phyloP scores from a whole-genome alignment of 805 yeast species.

The Metschnikowia kunwiensis region DNA sequence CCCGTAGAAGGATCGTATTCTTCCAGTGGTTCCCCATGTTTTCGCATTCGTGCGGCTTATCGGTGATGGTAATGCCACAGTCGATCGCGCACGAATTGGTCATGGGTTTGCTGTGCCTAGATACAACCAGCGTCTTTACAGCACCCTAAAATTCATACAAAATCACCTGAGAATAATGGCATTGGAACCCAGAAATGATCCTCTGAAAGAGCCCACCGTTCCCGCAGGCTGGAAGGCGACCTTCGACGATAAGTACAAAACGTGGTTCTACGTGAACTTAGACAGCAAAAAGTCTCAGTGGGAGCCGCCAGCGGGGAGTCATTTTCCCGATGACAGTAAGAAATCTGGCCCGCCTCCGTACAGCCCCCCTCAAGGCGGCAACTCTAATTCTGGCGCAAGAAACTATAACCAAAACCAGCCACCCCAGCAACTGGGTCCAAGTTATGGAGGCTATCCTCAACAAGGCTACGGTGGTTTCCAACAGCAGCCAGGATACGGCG shows the following conservation, averaged over 20 bases:
- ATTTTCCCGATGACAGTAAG: slow-evolving; percentile 24
- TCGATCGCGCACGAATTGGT: too few species aligned
- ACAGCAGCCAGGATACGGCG: slow-evolving; percentile 16
- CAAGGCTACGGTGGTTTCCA: slow-evolving; percentile 8
- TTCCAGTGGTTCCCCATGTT: too few species aligned
- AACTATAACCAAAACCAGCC: not conserved
- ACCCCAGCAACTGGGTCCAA: slow-evolving; percentile 1
- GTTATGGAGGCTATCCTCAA: slow-evolving; percentile 4
- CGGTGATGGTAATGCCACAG: too few species aligned
- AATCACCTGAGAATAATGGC: slow-evolving; percentile 5
- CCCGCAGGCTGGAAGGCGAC: slow-evolving; percentile 74
- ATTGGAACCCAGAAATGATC: slow-evolving; percentile 15
- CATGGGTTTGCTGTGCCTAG: too few species aligned
- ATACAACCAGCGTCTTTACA: too few species aligned
- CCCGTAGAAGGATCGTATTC: too few species aligned
- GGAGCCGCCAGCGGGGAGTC: slow-evolving; percentile 74
- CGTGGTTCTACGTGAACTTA: slow-evolving; percentile 80
- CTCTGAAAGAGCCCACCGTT: slow-evolving; percentile 47
- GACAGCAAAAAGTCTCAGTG: slow-evolving; percentile 78
- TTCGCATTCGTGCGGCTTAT: too few species aligned
- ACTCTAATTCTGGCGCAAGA: not conserved
- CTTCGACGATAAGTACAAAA: slow-evolving; percentile 63
- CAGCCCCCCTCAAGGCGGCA: slow-evolving; percentile 18
- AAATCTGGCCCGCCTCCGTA: slow-evolving; percentile 41
- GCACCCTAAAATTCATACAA: too few species aligned